Percentiles rank a stretch among this genome's conserved stretches.
These are phyloP conservation scores for Magnusiomyces suaveolens DNA, from an alignment of 1,139 yeast genomes.

Conservation along the genomic window DNA sequence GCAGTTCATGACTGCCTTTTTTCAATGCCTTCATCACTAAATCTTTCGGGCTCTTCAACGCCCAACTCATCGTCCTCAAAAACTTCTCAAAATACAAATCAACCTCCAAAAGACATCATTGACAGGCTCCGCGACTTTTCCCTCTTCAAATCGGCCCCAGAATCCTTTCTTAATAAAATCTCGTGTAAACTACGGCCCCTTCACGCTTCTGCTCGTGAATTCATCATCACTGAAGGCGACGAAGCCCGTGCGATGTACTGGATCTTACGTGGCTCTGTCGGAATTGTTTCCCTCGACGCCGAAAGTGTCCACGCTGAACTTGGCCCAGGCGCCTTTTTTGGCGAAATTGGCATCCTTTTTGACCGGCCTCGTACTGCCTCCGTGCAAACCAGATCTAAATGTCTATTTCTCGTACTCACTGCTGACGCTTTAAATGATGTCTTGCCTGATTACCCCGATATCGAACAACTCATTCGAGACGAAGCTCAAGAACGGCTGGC, in stretches of 20 bases:
- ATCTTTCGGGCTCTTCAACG: no score
- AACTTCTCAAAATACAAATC: no score
- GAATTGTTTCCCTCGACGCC: constrained; percentile 66
- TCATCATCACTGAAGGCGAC: constrained; percentile 60
- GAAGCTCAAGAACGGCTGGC: constrained; percentile 72
- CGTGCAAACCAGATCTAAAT: constrained; percentile 60
- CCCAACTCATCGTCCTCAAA: no score
- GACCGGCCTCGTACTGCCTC: constrained; percentile 73
- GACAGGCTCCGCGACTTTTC: constrained; percentile 49
- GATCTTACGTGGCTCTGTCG: constrained; percentile 65
- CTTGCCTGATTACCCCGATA: constrained; percentile 50
- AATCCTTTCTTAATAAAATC: constrained; percentile 49
- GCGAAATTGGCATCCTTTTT: constrained; percentile 68
- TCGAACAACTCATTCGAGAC: constrained; percentile 60
- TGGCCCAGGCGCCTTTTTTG: constrained; percentile 61
- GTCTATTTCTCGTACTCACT: constrained; percentile 57
- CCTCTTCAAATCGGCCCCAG: constrained; percentile 56
- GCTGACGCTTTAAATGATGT: constrained; percentile 53
- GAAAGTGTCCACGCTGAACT: constrained; percentile 64
- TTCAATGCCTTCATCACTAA: no score
- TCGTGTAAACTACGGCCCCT: constrained; percentile 50
- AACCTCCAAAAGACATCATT: constrained; percentile 35
- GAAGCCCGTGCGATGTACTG: constrained; percentile 73
- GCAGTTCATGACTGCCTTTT: no score
- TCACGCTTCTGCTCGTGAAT: constrained; percentile 57